Percentiles rank a stretch among this genome's conserved stretches.
Conservation (phyloP, 2,329 filamentous ascomycete genomes). For the Fusarium kyushuense region DNA sequence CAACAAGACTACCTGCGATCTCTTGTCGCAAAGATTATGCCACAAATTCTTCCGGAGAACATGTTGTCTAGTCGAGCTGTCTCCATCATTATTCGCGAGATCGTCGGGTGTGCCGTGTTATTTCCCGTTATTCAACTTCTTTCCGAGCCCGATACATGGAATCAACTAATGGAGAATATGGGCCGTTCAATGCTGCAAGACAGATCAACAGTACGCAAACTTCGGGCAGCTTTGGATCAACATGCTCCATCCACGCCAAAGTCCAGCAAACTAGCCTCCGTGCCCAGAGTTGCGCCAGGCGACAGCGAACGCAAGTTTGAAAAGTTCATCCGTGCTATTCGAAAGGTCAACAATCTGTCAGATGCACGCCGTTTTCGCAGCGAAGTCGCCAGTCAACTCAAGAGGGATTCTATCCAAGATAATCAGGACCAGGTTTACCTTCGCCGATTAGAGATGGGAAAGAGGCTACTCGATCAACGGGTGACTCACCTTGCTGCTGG, state of each 20-base stretch:
- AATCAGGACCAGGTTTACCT: slow-evolving; percentile 88
- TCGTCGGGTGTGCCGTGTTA: slow-evolving; percentile 92
- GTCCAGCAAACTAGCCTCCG: slow-evolving; percentile 71
- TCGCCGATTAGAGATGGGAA: slow-evolving; percentile 90
- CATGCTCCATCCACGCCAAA: slow-evolving; percentile 87
- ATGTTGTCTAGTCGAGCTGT: slow-evolving; percentile 86
- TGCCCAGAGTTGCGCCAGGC: slow-evolving; percentile 82
- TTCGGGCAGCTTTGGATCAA: slow-evolving; percentile 91
- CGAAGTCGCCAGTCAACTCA: slow-evolving; percentile 91
- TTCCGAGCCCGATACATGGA: slow-evolving; percentile 96
- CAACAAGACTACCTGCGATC: slow-evolving; percentile 91
- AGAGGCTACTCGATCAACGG: slow-evolving; percentile 88
- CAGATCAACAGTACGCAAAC: slow-evolving; percentile 90
- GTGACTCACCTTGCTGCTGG: slow-evolving; percentile 83
- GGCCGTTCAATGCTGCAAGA: slow-evolving; percentile 91
- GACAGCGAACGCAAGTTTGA: slow-evolving; percentile 96
- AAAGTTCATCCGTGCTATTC: slow-evolving; percentile 89
- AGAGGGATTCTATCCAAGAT: slow-evolving; percentile 82
- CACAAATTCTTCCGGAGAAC: slow-evolving; percentile 77
- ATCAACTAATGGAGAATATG: slow-evolving; percentile 92
- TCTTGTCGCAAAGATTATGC: slow-evolving; percentile 78
- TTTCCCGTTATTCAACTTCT: slow-evolving; percentile 83
- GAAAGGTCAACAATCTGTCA: slow-evolving; percentile 89
- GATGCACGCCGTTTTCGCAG: slow-evolving; percentile 93
- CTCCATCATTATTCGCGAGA: slow-evolving; percentile 83